phyloP scores from a whole-genome alignment of 2,329 filamentous ascomycete genomes.

The Ceratocystiopsis sp. region DNA sequence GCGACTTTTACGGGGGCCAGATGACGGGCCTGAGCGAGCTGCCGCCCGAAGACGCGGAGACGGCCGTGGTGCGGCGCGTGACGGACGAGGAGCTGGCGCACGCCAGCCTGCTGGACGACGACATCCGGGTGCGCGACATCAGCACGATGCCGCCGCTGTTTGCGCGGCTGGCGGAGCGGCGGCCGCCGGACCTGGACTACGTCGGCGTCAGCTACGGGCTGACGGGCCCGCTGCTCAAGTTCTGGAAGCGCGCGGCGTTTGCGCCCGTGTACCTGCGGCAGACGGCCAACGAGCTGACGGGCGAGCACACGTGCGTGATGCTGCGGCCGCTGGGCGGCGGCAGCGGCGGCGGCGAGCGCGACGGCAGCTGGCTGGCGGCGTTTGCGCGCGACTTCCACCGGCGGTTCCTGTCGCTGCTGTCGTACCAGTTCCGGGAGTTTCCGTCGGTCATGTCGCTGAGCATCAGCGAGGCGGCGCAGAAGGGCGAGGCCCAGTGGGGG shows the following conservation, averaged over 20 bases:
- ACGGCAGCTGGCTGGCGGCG: slow-evolving; percentile 72
- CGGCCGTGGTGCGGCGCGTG: slow-evolving; percentile 49
- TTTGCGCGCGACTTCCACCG: slow-evolving; percentile 88
- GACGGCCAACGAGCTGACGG: slow-evolving; percentile 89
- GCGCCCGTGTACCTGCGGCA: slow-evolving; percentile 83
- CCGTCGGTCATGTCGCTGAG: slow-evolving; percentile 61
- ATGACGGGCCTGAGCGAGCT: slow-evolving; percentile 73
- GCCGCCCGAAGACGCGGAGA: slow-evolving; percentile 22
- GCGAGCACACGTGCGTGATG: slow-evolving; percentile 98
- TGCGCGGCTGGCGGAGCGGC: slow-evolving; percentile 68
- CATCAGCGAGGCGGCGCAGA: slow-evolving; percentile 72
- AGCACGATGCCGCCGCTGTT: slow-evolving; percentile 87
- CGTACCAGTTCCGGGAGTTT: slow-evolving; percentile 83
- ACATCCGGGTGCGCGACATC: slow-evolving; percentile 80
- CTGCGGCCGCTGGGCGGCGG: slow-evolving; percentile 47
- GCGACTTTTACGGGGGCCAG: slow-evolving; percentile 89
- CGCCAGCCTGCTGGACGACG: slow-evolving; percentile 63
- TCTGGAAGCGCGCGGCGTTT: slow-evolving; percentile 85
- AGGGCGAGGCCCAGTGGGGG: slow-evolving; percentile 21
- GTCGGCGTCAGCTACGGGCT: slow-evolving; percentile 90
- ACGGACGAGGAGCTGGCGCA: slow-evolving; percentile 69
- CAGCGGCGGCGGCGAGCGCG: slow-evolving; percentile 15
- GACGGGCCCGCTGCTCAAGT: slow-evolving; percentile 74
- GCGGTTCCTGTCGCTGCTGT: slow-evolving; percentile 78
- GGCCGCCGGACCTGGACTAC: slow-evolving; percentile 71